Percentiles rank a stretch among this genome's conserved stretches.
Evolutionary conservation across 2,329 filamentous ascomycete genomes (phyloP).

Genomic region (Huntiella decipiens): DNA sequence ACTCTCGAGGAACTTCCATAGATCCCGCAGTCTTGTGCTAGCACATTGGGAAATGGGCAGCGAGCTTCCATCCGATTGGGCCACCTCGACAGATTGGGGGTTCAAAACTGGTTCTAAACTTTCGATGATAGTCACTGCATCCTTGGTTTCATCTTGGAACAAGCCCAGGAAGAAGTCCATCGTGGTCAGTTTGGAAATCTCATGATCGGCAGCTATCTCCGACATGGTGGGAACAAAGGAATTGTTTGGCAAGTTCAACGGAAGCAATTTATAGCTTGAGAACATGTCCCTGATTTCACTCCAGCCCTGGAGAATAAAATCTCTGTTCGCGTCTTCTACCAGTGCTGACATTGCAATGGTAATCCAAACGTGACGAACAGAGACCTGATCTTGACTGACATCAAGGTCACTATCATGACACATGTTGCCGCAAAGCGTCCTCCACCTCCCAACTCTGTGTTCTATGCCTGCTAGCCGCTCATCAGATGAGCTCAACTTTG

Average conservation of each 20-base stretch:
- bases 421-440: slow-evolving; percentile 4
- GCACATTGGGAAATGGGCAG: slow-evolving; percentile 31
- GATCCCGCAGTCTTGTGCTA: slow-evolving; percentile 45
- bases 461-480: slow-evolving; percentile 6
- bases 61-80: slow-evolving; percentile 12
- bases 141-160: slow-evolving; percentile 64
- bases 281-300: slow-evolving; percentile 36
- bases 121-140: slow-evolving; percentile 74
- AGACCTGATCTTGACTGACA: slow-evolving; percentile 20
- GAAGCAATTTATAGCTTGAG: slow-evolving; percentile 18
- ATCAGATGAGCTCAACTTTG: slow-evolving; percentile 3
- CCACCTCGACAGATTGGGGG: slow-evolving; percentile 34
- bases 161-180: slow-evolving; percentile 91
- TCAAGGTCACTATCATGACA: slow-evolving; percentile 3
- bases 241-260: slow-evolving; percentile 60
- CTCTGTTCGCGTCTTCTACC: slow-evolving; percentile 31
- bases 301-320: slow-evolving; percentile 40
- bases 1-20: slow-evolving; percentile 67
- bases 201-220: slow-evolving; percentile 61
- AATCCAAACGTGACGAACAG: slow-evolving; percentile 38
- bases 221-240: slow-evolving; percentile 77
- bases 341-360: slow-evolving; percentile 34
- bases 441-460: slow-evolving; percentile 5
- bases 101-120: slow-evolving; percentile 84
- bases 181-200: slow-evolving; percentile 80